These are phyloP conservation scores for Flammula alnicola DNA, from an alignment of 1,284 basidiomycete genomes.

Conservation along the genomic window DNA sequence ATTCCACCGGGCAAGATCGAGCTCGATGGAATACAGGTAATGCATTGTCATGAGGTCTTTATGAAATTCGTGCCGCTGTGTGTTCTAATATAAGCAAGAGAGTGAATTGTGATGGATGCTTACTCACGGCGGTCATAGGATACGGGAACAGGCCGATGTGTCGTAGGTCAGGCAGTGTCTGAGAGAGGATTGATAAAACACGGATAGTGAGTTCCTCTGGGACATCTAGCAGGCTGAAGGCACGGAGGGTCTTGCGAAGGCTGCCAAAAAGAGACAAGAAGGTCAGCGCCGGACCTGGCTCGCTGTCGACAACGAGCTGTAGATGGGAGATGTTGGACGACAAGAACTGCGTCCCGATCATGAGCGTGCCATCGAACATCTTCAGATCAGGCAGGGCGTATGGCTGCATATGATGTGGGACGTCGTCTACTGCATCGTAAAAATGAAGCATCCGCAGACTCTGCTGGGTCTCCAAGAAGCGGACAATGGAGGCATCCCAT, in stretches of 20 bases:
- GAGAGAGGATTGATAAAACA: constrained; percentile 25
- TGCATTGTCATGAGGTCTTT: constrained; percentile 32
- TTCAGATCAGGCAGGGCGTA: constrained; percentile 30
- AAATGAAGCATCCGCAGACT: constrained; percentile 30
- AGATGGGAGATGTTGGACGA: constrained; percentile 30
- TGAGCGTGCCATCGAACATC: constrained; percentile 36
- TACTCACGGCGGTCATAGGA: constrained; percentile 31
- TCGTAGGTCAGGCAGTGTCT: constrained; percentile 26
- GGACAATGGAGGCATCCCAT: constrained; percentile 33
- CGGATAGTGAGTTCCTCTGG: constrained; percentile 26
- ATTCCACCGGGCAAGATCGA: constrained; percentile 35
- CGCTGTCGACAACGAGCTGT: constrained; percentile 33
- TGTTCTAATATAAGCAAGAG: background rate
- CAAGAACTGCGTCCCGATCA: constrained; percentile 30
- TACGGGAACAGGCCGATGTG: constrained; percentile 35
- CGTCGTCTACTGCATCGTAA: constrained; percentile 26
- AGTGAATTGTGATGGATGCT: background rate
- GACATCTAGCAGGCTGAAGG: constrained; percentile 34
- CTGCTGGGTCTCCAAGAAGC: constrained; percentile 34
- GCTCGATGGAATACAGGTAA: constrained; percentile 32
- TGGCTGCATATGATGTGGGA: constrained; percentile 13
- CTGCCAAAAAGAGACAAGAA: constrained; percentile 19
- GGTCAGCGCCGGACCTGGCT: constrained; percentile 15
- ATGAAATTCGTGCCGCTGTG: constrained; percentile 34
- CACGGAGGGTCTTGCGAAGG: constrained; percentile 29